These are phyloP conservation scores for Pseudogymnoascus sp. DNA, from an alignment of 2,329 filamentous ascomycete species.

Conservation along the genomic window DNA sequence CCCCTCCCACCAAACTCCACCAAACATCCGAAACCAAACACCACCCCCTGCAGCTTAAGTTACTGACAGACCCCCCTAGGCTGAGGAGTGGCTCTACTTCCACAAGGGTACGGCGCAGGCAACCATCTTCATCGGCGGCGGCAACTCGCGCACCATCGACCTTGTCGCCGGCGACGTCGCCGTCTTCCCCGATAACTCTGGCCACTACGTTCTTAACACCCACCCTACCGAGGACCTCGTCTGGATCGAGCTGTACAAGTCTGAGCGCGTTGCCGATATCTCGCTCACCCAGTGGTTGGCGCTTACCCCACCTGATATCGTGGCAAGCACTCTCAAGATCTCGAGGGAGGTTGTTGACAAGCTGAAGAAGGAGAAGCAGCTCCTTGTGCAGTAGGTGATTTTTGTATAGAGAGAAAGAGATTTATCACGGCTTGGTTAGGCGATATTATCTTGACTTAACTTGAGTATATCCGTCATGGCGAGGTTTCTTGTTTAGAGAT, in stretches of 20 bases:
- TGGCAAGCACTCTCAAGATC: conserved; percentile 53
- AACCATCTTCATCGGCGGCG: conserved; percentile 57
- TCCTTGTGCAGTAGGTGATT: conserved; percentile 36
- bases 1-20: not conserved
- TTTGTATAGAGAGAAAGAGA: not conserved
- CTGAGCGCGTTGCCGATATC: conserved; percentile 59
- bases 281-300: conserved; percentile 63
- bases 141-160: conserved; percentile 58
- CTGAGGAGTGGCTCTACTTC: conserved; percentile 67
- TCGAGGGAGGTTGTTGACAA: conserved; percentile 47
- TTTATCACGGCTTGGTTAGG: not conserved
- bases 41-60: not conserved
- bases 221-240: conserved; percentile 56
- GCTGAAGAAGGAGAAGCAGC: conserved; percentile 58
- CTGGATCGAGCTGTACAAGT: conserved; percentile 65
- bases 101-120: conserved; percentile 54
- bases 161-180: conserved; percentile 61
- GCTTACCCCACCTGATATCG: conserved; percentile 55
- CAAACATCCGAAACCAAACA: not conserved
- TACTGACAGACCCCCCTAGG: conserved; percentile 32
- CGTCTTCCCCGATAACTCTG: conserved; percentile 59
- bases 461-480: not conserved
- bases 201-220: conserved; percentile 65
- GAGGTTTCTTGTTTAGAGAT: not conserved
- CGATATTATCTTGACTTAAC: not conserved